Percentiles rank a stretch among this genome's conserved stretches.
Conservation (phyloP, 805 yeast genomes). For the Yarrowia osloensis region DNA sequence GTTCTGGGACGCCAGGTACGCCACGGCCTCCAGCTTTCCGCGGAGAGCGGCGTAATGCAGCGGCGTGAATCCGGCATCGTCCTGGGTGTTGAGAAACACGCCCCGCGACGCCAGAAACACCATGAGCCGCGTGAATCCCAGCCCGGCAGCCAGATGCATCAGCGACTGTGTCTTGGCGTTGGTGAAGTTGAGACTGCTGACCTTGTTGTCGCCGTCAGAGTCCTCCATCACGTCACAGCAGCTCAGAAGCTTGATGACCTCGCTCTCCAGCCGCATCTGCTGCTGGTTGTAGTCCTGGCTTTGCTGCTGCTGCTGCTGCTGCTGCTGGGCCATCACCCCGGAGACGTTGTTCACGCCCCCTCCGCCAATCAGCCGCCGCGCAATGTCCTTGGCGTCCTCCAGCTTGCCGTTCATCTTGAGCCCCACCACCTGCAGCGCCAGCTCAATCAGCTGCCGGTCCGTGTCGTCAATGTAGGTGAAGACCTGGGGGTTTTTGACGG, state of each 20-base stretch:
- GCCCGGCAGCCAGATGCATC: conserved; percentile 79
- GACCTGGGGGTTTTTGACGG: conserved; percentile 51
- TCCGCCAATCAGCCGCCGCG: conserved; percentile 82
- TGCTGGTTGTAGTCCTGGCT: neutral
- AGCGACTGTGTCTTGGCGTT: conserved; percentile 84
- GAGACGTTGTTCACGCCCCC: conserved; percentile 13
- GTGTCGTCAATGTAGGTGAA: conserved; percentile 95
- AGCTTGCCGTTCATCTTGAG: conserved; percentile 93
- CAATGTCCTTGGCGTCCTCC: conserved; percentile 93
- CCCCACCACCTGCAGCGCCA: conserved; percentile 95
- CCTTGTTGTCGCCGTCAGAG: conserved; percentile 44
- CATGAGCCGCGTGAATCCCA: conserved; percentile 66
- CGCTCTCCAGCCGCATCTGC: conserved; percentile 40
- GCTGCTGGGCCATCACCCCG: neutral
- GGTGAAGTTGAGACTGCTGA: conserved; percentile 81
- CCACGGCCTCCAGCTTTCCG: conserved; percentile 70
- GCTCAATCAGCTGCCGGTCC: conserved; percentile 89
- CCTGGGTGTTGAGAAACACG: conserved; percentile 62
- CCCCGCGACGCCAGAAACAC: conserved; percentile 64
- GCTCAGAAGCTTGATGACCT: conserved; percentile 12
- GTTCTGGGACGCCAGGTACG: conserved; percentile 61
- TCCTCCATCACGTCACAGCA: conserved; percentile 24
- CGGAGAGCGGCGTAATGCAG: conserved; percentile 79
- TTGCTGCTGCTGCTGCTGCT: neutral
- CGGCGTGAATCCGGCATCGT: conserved; percentile 82